phyloP scores from a whole-genome alignment of 116 monocot species.

The Cymodocea nodosa region DNA sequence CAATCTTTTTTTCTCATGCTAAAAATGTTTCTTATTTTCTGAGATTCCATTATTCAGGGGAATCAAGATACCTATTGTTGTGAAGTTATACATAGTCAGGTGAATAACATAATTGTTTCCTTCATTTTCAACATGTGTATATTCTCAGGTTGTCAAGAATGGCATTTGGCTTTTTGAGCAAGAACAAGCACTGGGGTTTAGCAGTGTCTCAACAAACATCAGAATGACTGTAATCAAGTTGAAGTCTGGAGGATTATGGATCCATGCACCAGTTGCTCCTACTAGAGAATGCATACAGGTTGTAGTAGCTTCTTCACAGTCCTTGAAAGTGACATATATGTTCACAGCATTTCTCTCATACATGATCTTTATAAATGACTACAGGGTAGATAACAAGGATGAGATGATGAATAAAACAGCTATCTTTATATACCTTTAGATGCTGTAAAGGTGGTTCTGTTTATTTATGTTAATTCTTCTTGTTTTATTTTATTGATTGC shows the following conservation, averaged over 20 bases:
- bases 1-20: too few relatives aligned
- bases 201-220: constrained; percentile 93
- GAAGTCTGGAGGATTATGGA: constrained; percentile 93
- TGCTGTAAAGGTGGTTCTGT: not conserved
- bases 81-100: too few relatives aligned
- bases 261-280: constrained; percentile 96
- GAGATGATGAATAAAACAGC: too few relatives aligned
- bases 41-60: too few relatives aligned
- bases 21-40: too few relatives aligned
- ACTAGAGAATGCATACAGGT: constrained; percentile 96
- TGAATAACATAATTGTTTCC: not conserved
- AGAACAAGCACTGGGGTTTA: constrained; percentile 97
- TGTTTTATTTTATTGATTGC: constrained; percentile 1
- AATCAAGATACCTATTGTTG: too few relatives aligned
- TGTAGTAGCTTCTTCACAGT: not conserved
- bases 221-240: constrained; percentile 97
- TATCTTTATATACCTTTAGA: too few relatives aligned
- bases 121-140: not conserved
- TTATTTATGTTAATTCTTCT: not conserved
- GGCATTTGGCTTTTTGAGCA: constrained; percentile 95
- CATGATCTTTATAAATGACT: too few relatives aligned
- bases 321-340: too few relatives aligned
- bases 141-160: constrained; percentile 61
- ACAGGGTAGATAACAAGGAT: too few relatives aligned
- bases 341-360: too few relatives aligned